phyloP scores from a whole-genome alignment of 140 eudicot genomes.

The Anethum foeniculum region DNA sequence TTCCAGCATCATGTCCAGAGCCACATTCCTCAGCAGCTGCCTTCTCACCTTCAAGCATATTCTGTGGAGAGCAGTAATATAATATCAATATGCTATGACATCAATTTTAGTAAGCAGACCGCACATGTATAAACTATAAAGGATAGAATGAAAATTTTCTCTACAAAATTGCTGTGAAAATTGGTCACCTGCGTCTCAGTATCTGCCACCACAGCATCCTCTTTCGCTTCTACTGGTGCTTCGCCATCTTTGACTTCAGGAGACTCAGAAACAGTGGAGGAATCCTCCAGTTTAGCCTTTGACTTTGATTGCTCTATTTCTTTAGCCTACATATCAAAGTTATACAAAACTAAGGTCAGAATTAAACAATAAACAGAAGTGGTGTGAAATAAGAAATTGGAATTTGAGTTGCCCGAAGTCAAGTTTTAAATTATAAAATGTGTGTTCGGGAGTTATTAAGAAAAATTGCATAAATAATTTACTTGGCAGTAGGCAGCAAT shows the following conservation, averaged over 20 bases:
- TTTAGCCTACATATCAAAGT: slow-evolving; percentile 49
- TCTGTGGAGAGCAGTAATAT: slow-evolving; percentile 27
- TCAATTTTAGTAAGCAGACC: neutral
- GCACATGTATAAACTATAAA: neutral
- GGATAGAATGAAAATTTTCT: neutral
- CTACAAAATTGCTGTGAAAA: neutral
- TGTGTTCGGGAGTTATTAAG: neutral
- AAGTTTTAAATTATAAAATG: neutral
- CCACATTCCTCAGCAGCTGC: slow-evolving; percentile 30
- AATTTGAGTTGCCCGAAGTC: neutral
- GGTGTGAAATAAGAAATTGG: neutral
- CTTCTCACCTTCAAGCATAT: slow-evolving; percentile 20
- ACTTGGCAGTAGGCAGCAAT: slow-evolving; percentile 86
- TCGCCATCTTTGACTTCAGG: slow-evolving; percentile 27
- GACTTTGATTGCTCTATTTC: slow-evolving; percentile 43
- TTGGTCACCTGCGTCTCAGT: slow-evolving; percentile 29
- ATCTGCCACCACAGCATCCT: slow-evolving; percentile 22
- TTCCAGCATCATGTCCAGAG: slow-evolving; percentile 26
- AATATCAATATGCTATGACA: neutral
- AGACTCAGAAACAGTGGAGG: slow-evolving; percentile 34
- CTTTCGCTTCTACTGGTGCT: slow-evolving; percentile 26
- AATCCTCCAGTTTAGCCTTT: slow-evolving; percentile 29
- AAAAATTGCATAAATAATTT: slow-evolving; percentile 1
- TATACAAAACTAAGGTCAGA: neutral
- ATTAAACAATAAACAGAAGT: neutral